Base-by-base conservation (phyloP, 2,329 filamentous ascomycete species). In the Neonectria neomacrospora region DNA sequence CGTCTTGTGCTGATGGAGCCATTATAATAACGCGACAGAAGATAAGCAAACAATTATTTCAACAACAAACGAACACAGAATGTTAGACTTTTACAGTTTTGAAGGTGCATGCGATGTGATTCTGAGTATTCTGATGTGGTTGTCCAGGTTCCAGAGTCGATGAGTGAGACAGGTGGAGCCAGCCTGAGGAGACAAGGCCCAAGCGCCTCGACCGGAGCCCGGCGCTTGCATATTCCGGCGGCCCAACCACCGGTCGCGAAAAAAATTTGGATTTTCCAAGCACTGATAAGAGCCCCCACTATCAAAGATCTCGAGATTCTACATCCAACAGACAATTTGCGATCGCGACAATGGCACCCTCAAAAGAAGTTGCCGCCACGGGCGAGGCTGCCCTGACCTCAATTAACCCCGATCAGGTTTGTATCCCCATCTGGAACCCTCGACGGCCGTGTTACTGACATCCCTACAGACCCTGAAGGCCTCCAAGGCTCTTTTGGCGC, bases 401-500 rank as follows among this genome's bases (percentile, higher is more conserved):
- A 34, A 78, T 83, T 71, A 77, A 80, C 65, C 77, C 79, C 12
- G 80, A 81, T 26, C 80, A 82, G 80, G 80, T 81, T 61, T 14
- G 74, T 72, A 20, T 3, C 39, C 3, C 9, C 30, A 8, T 50
- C 20, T 28, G 18, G 18, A 28, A 18, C 2, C 14, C 23, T 10
- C 30, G 8, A 34, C 8, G n/a, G 16, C 28, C 20, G 51, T 37
- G 5, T 28, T 1, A 32, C 65, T 72, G 58, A 71, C 66, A 23
- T 18, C 37, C 16, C 39, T 11, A 9, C 62, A 89, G 86, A 85
- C 84, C 32, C 76, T 89, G 63, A 89, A 88, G 75, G 88, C 88
- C 37, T 88, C 87, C 67, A 88, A 85, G 74, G 87, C 88, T 30
- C 83, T 90, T 20, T 78, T 90, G 61, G 80, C 82, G 48, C 86